Evolutionary conservation across 352 stramenopile genomes (phyloP), one percentile per base, ranked within the genome.

Genomic region (Pythium rhizo-oryzae): DNA sequence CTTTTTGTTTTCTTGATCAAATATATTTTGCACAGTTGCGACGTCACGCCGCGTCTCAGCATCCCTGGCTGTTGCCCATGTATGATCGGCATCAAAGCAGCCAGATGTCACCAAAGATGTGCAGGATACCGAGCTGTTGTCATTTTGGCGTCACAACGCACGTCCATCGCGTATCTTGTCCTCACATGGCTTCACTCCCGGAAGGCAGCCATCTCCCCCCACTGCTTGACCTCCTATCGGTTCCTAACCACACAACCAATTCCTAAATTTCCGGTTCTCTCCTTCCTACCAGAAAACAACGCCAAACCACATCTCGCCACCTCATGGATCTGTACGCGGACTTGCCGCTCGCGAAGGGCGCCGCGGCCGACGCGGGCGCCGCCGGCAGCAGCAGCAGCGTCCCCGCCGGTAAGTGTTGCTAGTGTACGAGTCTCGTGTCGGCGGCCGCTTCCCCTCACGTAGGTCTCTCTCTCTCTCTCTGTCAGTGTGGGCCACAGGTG

Each of bases 251-350:
- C 6, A 33, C 28, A 33, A 33, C 28, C 6, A 7, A 33, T 33
- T 33, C 28, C 28, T 33, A 33, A 33, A 33, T 33, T 33, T 33
- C 28, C 49, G 21, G 21, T 35, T 30, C 44, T 18, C 24, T 33
- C 28, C 28, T 7, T 33, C 28, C 28, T 6, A 33, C 28, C 28
- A 33, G 28, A 33, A 33, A 2, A 33, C 28, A 33, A 33, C 28
- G 6, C 28, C 2, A 33, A 33, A 33, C 28, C 28, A 33, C 28
- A 33, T 33, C 6, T 33, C 18, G 24, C 44, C 44, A 51, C 54
- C 35, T 47, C 37, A 93, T 93, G 85, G 85, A 93, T 83, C 61
- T 94, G 65, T 94, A 94, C 64, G 86, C 76, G 3, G 86, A 92
- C 57, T 67, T 94, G 52, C 81, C 84, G 75, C 76, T 89, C 53